Evolutionary conservation across 208 protist genomes (phyloP).

Genomic region (Borovskyia barvae): DNA sequence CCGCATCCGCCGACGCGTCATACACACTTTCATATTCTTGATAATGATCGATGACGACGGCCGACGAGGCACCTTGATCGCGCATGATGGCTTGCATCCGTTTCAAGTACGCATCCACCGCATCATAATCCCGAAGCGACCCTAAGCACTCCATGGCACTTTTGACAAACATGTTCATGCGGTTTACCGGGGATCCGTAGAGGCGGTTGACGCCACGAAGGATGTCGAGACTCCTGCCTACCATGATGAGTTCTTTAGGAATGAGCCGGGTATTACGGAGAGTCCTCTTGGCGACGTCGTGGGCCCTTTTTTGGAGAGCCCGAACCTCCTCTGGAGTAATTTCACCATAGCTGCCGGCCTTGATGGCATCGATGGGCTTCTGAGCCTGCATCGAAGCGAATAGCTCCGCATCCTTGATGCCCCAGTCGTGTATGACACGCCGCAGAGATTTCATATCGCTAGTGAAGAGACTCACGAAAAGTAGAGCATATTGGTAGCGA

Average conservation of each 20-base stretch:
- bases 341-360: slow-evolving; percentile 54
- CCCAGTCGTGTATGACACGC: slow-evolving; percentile 61
- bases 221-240: slow-evolving; percentile 78
- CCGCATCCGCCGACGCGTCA: slow-evolving; percentile 24
- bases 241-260: slow-evolving; percentile 70
- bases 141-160: slow-evolving; percentile 59
- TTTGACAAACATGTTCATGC: slow-evolving; percentile 75
- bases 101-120: slow-evolving; percentile 44
- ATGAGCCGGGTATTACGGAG: slow-evolving; percentile 55
- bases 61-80: not conserved
- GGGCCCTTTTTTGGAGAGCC: slow-evolving; percentile 47
- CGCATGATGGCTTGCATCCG: slow-evolving; percentile 24
- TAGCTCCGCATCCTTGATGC: slow-evolving; percentile 60
- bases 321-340: slow-evolving; percentile 65
- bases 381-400: slow-evolving; percentile 81
- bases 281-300: slow-evolving; percentile 38
- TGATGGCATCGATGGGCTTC: slow-evolving; percentile 59
- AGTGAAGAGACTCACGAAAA: slow-evolving; percentile 77
- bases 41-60: slow-evolving; percentile 6
- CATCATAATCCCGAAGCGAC: slow-evolving; percentile 53
- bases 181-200: slow-evolving; percentile 78
- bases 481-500: slow-evolving; percentile 74
- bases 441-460: slow-evolving; percentile 54
- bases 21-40: slow-evolving; percentile 48
- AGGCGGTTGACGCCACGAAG: slow-evolving; percentile 77